These are phyloP conservation scores for Xylaria curta DNA, from an alignment of 495 filamentous ascomycete species.

Conservation along the genomic window DNA sequence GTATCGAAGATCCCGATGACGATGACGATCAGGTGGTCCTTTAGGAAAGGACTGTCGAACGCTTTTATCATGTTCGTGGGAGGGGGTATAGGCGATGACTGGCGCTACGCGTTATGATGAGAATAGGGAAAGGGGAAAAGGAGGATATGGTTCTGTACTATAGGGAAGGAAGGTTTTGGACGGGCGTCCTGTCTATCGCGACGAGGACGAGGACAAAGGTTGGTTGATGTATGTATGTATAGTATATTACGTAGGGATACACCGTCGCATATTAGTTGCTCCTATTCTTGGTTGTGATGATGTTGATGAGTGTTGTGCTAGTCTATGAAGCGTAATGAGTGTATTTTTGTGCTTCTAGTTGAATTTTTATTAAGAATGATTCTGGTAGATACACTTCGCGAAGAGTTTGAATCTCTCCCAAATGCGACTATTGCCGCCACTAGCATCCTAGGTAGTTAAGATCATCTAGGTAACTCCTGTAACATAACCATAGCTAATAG, in stretches of 20 bases:
- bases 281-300: neutral
- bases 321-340: neutral
- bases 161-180: neutral
- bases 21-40: conserved; percentile 58
- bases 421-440: too few species aligned
- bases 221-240: conserved; percentile 10
- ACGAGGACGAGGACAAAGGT: neutral
- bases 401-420: too few species aligned
- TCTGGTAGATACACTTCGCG: neutral
- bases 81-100: neutral
- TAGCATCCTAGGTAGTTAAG: too few species aligned
- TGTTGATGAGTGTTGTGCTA: neutral
- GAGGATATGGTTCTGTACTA: conserved; percentile 5
- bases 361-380: too few species aligned
- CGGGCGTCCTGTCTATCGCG: neutral
- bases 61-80: conserved; percentile 14
- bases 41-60: conserved; percentile 32
- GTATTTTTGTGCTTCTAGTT: too few species aligned
- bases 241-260: conserved; percentile 11
- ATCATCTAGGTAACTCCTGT: too few species aligned
- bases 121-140: neutral
- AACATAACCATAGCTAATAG: too few species aligned
- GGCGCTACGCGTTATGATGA: neutral
- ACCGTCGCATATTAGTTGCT: neutral
- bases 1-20: conserved; percentile 64